phyloP scores from a whole-genome alignment of 768 basidiomycete species.

The Auriscalpium orientale region DNA sequence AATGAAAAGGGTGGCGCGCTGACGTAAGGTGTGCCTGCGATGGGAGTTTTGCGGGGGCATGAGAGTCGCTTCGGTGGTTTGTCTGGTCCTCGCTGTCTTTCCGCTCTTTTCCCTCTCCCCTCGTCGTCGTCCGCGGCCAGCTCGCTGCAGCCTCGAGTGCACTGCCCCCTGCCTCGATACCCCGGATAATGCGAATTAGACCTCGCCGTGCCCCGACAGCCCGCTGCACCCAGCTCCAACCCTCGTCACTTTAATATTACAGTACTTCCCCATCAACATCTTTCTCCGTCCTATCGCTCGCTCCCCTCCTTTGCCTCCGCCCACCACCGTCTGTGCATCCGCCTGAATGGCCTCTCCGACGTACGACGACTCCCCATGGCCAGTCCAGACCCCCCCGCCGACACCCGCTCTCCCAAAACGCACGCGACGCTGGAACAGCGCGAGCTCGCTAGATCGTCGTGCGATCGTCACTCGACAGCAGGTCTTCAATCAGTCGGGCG shows the following conservation, averaged over 20 bases:
- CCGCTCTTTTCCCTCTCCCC: slow-evolving; percentile 18
- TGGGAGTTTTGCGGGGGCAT: no score
- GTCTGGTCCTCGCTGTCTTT: not conserved
- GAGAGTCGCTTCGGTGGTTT: no score
- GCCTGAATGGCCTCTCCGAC: slow-evolving; percentile 28
- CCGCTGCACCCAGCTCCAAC: slow-evolving; percentile 10
- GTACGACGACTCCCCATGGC: slow-evolving; percentile 36
- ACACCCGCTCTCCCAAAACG: slow-evolving; percentile 26
- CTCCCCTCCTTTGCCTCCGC: slow-evolving; percentile 12
- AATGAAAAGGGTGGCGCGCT: no score
- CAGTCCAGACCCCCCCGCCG: slow-evolving; percentile 30
- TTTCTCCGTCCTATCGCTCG: slow-evolving; percentile 18
- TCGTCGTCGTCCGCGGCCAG: slow-evolving; percentile 21
- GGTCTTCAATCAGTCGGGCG: slow-evolving; percentile 13
- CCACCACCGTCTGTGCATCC: slow-evolving; percentile 8
- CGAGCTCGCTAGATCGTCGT: slow-evolving; percentile 10
- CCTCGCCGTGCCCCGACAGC: slow-evolving; percentile 4
- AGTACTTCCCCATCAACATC: slow-evolving; percentile 15
- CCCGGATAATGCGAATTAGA: slow-evolving; percentile 26
- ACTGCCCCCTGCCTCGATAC: slow-evolving; percentile 13
- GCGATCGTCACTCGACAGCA: slow-evolving; percentile 5
- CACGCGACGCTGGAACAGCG: slow-evolving; percentile 17
- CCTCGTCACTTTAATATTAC: slow-evolving; percentile 12
- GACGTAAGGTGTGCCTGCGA: no score
- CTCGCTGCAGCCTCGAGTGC: slow-evolving; percentile 18